Evolutionary conservation across 2,329 filamentous ascomycete genomes (phyloP).

Genomic region (Mycogone perniciosa): DNA sequence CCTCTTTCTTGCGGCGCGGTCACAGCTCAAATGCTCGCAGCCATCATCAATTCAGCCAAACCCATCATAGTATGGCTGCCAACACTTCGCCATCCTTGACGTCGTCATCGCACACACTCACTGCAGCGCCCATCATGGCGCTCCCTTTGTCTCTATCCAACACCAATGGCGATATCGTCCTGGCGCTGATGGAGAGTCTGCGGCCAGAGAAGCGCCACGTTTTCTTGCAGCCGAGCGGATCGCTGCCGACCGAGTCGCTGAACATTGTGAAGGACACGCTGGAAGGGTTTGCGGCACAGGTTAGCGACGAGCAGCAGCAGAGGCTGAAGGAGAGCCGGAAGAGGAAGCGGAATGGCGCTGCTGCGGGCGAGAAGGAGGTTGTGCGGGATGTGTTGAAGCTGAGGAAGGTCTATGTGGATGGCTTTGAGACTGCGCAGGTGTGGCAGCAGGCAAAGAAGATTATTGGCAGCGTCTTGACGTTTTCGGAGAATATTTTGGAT

Average conservation of each 20-base stretch:
- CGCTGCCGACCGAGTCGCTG: slow-evolving; percentile 63
- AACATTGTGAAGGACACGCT: slow-evolving; percentile 73
- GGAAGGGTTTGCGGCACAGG: slow-evolving; percentile 67
- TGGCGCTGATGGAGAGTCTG: slow-evolving; percentile 52
- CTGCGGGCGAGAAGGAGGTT: slow-evolving; percentile 33
- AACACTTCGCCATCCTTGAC: slow-evolving; percentile 53
- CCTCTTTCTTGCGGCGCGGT: no score
- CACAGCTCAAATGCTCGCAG: no score
- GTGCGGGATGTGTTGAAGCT: slow-evolving; percentile 57
- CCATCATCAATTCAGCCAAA: no score
- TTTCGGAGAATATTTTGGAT: slow-evolving; percentile 41
- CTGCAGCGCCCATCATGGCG: slow-evolving; percentile 40
- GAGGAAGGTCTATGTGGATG: slow-evolving; percentile 76
- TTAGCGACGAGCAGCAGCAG: slow-evolving; percentile 66
- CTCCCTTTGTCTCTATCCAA: slow-evolving; percentile 31
- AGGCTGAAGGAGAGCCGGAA: slow-evolving; percentile 68
- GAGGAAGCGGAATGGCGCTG: slow-evolving; percentile 59
- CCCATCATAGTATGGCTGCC: slow-evolving; percentile 25
- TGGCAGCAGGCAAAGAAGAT: slow-evolving; percentile 91
- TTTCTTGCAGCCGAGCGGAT: slow-evolving; percentile 68
- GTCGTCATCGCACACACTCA: slow-evolving; percentile 59
- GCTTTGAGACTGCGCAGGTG: slow-evolving; percentile 81
- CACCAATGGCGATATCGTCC: slow-evolving; percentile 29
- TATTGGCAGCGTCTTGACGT: slow-evolving; percentile 51
- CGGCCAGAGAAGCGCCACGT: slow-evolving; percentile 55